These are phyloP conservation scores for Collybiopsis luxurians DNA, from an alignment of 768 basidiomycete species.

Conservation along the genomic window DNA sequence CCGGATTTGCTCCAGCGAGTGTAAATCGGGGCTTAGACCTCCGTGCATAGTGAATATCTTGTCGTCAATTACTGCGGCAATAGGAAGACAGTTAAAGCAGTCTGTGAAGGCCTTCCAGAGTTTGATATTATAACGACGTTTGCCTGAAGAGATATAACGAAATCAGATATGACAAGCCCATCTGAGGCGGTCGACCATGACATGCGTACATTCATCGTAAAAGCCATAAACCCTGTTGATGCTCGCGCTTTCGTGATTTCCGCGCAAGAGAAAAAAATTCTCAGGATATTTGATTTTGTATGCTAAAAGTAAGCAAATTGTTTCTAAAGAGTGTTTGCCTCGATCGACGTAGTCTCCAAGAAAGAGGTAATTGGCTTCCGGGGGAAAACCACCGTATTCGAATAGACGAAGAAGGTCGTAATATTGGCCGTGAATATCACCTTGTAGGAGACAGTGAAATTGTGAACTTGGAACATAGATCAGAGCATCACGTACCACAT, in stretches of 20 bases:
- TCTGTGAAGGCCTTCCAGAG: constrained; percentile 99
- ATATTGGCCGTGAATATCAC: constrained; percentile 99
- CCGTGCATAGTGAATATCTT: constrained; percentile 99
- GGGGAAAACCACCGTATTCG: constrained; percentile 98
- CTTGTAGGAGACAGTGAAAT: constrained; percentile 37
- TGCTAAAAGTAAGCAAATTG: constrained; percentile 97
- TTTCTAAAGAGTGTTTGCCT: constrained; percentile 98
- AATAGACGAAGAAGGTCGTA: constrained; percentile 97
- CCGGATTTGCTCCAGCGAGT: constrained; percentile 99
- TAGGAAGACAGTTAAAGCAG: constrained; percentile 98
- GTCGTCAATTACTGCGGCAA: constrained; percentile 99
- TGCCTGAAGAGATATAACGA: constrained; percentile 54
- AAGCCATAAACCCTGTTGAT: constrained; percentile 99
- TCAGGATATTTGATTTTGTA: constrained; percentile 99
- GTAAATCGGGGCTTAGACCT: constrained; percentile 92
- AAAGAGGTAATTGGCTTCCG: constrained; percentile 99
- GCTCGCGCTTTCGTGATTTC: constrained; percentile 98
- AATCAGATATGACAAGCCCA: neutral
- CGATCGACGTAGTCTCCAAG: constrained; percentile 99
- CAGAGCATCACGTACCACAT: constrained; percentile 77
- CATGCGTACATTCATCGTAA: constrained; percentile 95
- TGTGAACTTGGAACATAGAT: constrained; percentile 15
- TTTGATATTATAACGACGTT: constrained; percentile 99
- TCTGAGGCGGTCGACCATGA: neutral
- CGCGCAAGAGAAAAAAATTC: constrained; percentile 99